Evolutionary conservation across 257 asterid species (phyloP).

Genomic region (Lycium ferocissimum): DNA sequence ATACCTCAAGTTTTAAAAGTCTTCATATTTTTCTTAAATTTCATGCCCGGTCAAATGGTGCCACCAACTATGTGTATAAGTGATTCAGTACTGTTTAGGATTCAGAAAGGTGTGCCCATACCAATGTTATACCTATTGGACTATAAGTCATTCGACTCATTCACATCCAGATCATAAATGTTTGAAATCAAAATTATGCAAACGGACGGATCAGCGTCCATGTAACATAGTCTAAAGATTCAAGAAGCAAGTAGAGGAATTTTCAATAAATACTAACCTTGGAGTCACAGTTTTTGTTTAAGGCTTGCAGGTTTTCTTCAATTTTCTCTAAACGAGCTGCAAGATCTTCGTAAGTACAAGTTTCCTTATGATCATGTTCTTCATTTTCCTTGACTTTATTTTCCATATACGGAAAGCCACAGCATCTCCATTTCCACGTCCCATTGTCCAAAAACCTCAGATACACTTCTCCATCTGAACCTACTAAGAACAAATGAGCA

Average conservation of each 20-base stretch:
- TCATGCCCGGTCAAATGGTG: too few relatives aligned
- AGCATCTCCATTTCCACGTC: conserved; percentile 82
- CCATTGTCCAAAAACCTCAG: conserved; percentile 62
- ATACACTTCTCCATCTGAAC: conserved; percentile 79
- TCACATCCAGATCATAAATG: not conserved
- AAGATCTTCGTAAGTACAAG: conserved; percentile 40
- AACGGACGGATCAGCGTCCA: not conserved
- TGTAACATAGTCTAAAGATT: not conserved
- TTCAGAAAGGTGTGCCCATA: not conserved
- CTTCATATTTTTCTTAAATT: too few relatives aligned
- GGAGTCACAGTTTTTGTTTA: conserved; percentile 57
- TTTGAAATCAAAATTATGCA: not conserved
- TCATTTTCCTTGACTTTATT: conserved; percentile 31
- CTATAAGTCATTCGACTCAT: not conserved
- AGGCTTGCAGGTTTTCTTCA: conserved; percentile 41
- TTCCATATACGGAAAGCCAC: conserved; percentile 56
- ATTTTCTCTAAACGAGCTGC: conserved; percentile 36
- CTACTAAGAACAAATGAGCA: conserved; percentile 60
- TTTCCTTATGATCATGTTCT: conserved; percentile 37
- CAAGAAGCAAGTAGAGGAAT: conserved; percentile 1
- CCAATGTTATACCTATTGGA: not conserved
- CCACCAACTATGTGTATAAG: not conserved
- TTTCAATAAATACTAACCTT: conserved; percentile 50
- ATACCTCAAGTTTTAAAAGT: too few relatives aligned
- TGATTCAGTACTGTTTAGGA: not conserved